Evolutionary conservation across 2,329 filamentous ascomycete species (phyloP).

Genomic region (Botrytis pseudocinerea): DNA sequence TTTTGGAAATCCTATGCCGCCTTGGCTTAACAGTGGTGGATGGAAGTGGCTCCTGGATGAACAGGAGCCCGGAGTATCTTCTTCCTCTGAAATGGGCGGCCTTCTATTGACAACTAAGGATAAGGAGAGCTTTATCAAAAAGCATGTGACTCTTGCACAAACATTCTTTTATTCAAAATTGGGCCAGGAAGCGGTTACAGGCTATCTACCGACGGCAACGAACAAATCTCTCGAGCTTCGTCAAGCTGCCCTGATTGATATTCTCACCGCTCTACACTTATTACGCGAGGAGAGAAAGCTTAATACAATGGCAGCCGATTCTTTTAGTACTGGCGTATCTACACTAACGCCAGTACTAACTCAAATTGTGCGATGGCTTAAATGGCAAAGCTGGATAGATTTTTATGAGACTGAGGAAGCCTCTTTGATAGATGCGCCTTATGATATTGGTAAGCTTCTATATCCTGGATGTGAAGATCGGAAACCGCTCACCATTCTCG

Average conservation of each 20-base stretch:
- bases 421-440: conserved; percentile 52
- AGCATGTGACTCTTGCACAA: conserved; percentile 59
- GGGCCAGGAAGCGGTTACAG: conserved; percentile 52
- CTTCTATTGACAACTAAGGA: conserved; percentile 45
- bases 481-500: background rate
- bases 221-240: conserved; percentile 56
- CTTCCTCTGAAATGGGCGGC: conserved; percentile 28
- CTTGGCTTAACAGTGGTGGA: conserved; percentile 61
- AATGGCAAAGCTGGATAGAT: conserved; percentile 65
- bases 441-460: conserved; percentile 51
- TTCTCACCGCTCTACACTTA: conserved; percentile 78
- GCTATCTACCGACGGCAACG: conserved; percentile 65
- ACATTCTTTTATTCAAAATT: conserved; percentile 62
- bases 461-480: background rate
- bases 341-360: conserved; percentile 72
- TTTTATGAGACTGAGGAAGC: conserved; percentile 64
- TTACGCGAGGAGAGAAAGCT: conserved; percentile 89
- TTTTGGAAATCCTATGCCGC: conserved; percentile 43
- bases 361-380: conserved; percentile 80
- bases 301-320: conserved; percentile 57
- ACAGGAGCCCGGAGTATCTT: conserved; percentile 42
- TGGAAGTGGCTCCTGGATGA: conserved; percentile 74
- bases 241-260: conserved; percentile 62
- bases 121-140: conserved; percentile 52
- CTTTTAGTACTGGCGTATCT: conserved; percentile 46